Evolutionary conservation across 192 early-diverging fungal species (phyloP).

Genomic region (Coemansia erecta): DNA sequence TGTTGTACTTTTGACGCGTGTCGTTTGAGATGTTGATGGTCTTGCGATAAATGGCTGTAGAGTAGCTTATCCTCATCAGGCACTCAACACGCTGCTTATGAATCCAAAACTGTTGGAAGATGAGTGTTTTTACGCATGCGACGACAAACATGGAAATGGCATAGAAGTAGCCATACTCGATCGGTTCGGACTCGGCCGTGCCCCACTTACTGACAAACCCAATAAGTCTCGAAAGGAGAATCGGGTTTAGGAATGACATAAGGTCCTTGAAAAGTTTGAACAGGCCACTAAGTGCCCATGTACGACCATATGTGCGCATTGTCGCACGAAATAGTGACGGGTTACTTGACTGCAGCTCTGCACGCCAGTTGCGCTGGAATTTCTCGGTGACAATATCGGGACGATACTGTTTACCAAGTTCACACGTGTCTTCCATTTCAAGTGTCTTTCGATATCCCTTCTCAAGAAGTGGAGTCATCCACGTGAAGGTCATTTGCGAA

Average conservation of each 20-base stretch:
- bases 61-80: slow-evolving; percentile 71
- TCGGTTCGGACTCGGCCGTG: slow-evolving; percentile 57
- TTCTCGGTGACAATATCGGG: slow-evolving; percentile 61
- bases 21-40: slow-evolving; percentile 79
- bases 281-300: slow-evolving; percentile 65
- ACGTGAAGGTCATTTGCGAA: slow-evolving; percentile 75
- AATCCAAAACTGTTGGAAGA: slow-evolving; percentile 91
- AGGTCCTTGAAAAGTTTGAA: slow-evolving; percentile 72
- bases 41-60: slow-evolving; percentile 89
- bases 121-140: slow-evolving; percentile 74
- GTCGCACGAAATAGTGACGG: slow-evolving; percentile 76
- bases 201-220: slow-evolving; percentile 62
- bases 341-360: slow-evolving; percentile 57
- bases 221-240: slow-evolving; percentile 73
- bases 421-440: slow-evolving; percentile 35
- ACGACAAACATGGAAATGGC: slow-evolving; percentile 80
- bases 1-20: slow-evolving; percentile 76
- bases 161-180: slow-evolving; percentile 76
- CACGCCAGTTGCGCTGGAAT: slow-evolving; percentile 75
- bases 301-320: slow-evolving; percentile 57
- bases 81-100: slow-evolving; percentile 76
- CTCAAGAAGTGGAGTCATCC: slow-evolving; percentile 86
- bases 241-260: slow-evolving; percentile 73
- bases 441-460: slow-evolving; percentile 73
- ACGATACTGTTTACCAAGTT: slow-evolving; percentile 61